These are phyloP conservation scores for Talaromyces sp. DNA, from an alignment of 2,329 filamentous ascomycete genomes.

Conservation along the genomic window DNA sequence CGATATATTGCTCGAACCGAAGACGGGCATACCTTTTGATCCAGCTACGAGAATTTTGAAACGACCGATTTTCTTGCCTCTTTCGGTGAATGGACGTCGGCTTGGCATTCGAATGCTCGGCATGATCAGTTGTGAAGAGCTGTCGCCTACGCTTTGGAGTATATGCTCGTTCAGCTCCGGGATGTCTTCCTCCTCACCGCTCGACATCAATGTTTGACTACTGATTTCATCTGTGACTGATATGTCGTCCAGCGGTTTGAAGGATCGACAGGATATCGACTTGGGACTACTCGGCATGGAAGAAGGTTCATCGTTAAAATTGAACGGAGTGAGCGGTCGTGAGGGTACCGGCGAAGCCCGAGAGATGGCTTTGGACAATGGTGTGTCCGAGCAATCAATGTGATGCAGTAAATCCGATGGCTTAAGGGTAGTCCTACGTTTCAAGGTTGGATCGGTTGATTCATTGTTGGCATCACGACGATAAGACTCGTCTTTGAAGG, in stretches of 20 bases:
- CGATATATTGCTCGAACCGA: not conserved
- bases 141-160: conserved; percentile 24
- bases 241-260: conserved; percentile 57
- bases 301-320: conserved; percentile 43
- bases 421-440: conserved; percentile 33
- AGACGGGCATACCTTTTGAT: conserved; percentile 57
- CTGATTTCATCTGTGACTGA: conserved; percentile 52
- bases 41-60: conserved; percentile 88
- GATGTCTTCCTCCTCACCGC: conserved; percentile 51
- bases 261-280: conserved; percentile 56
- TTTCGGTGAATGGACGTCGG: conserved; percentile 82
- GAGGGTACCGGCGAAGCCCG: conserved; percentile 29
- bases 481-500: conserved; percentile 9
- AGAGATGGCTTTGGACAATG: conserved; percentile 15
- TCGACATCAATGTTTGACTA: conserved; percentile 54
- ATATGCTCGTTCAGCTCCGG: conserved; percentile 21
- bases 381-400: conserved; percentile 19
- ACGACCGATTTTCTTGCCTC: conserved; percentile 76
- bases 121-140: conserved; percentile 83
- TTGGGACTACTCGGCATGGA: conserved; percentile 58
- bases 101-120: conserved; percentile 89
- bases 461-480: conserved; percentile 23
- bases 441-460: conserved; percentile 25
- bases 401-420: conserved; percentile 24
- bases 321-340: conserved; percentile 44